Conservation (phyloP, 1,139 yeast genomes). For the Pichia sp. region DNA sequence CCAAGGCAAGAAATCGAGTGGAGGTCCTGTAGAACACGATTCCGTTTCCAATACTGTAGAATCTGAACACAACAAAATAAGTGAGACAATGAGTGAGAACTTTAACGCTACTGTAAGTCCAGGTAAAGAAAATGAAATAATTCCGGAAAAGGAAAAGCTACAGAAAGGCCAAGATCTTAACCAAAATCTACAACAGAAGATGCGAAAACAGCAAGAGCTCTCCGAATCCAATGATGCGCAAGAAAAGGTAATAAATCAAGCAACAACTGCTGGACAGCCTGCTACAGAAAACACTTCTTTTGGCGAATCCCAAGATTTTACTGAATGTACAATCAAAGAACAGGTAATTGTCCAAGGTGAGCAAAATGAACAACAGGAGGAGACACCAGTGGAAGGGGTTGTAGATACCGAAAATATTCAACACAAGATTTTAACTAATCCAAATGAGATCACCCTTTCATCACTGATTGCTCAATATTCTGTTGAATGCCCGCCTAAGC, state of each 20-base stretch:
- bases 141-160: background rate
- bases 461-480: conserved; percentile 29
- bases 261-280: background rate
- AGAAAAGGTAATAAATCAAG: background rate
- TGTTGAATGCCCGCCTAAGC: conserved; percentile 19
- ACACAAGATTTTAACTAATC: conserved; percentile 3
- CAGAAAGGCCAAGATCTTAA: too few relatives aligned
- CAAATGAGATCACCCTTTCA: conserved; percentile 27
- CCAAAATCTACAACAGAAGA: background rate
- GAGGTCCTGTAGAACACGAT: too few relatives aligned
- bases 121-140: background rate
- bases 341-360: background rate
- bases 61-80: too few relatives aligned
- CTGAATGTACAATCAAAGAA: background rate
- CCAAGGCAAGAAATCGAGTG: too few relatives aligned
- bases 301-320: too few relatives aligned
- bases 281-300: too few relatives aligned
- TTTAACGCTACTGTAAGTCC: background rate
- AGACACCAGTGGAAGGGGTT: background rate
- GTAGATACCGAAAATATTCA: background rate
- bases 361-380: background rate
- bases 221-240: background rate
- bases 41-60: too few relatives aligned
- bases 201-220: background rate
- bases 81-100: too few relatives aligned